Conservation (phyloP, 768 basidiomycete genomes). For the Wakefieldia striispora region DNA sequence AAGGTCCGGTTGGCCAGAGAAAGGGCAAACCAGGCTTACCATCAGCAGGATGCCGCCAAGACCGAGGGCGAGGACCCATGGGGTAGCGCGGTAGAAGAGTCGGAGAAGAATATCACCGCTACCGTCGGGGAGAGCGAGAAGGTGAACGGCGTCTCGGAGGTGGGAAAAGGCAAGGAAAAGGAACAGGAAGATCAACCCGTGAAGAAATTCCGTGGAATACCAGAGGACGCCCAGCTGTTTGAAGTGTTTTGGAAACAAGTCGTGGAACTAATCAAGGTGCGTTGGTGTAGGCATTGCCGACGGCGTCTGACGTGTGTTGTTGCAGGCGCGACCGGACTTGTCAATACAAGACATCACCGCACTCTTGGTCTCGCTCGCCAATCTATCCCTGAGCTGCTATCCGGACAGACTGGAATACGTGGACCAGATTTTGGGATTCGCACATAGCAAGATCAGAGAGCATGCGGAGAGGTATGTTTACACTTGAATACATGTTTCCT, state of each 20-base stretch:
- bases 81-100: conserved; percentile 20
- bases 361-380: conserved; percentile 90
- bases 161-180: conserved; percentile 51
- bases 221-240: conserved; percentile 91
- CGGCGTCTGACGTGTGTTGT: conserved; percentile 1
- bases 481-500: neutral
- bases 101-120: conserved; percentile 16
- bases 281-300: conserved; percentile 15
- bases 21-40: conserved; percentile 51
- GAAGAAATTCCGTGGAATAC: conserved; percentile 91
- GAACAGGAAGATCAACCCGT: conserved; percentile 55
- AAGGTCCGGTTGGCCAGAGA: conserved; percentile 76
- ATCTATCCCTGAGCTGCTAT: conserved; percentile 94
- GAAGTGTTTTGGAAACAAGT: conserved; percentile 99
- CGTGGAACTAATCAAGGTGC: conserved; percentile 93
- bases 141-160: conserved; percentile 22
- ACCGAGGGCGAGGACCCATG: conserved; percentile 27
- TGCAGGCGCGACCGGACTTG: conserved; percentile 91
- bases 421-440: conserved; percentile 91
- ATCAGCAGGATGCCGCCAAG: conserved; percentile 27
- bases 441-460: conserved; percentile 81
- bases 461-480: conserved; percentile 67
- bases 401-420: conserved; percentile 97
- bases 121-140: neutral
- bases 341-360: conserved; percentile 98